phyloP scores from a whole-genome alignment of 2,329 filamentous ascomycete species.

The Venturia aucupariae region DNA sequence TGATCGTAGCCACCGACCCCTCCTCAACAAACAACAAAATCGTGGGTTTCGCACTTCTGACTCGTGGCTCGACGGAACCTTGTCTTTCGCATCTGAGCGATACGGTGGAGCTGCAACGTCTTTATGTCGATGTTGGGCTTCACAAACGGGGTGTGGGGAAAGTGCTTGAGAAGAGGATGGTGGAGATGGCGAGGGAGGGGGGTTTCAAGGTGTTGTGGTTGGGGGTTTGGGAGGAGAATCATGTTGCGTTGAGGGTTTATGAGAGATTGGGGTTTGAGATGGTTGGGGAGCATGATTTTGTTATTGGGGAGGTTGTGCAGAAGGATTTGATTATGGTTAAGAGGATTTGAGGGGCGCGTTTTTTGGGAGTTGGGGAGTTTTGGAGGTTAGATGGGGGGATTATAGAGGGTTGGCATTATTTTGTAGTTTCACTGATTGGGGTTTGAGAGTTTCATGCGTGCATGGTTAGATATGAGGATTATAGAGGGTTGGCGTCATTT shows the following conservation, averaged over 20 bases:
- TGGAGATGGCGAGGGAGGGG: slow-evolving; percentile 26
- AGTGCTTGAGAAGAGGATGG: slow-evolving; percentile 18
- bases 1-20: slow-evolving; percentile 4
- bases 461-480: too few relatives aligned
- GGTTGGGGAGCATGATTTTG: slow-evolving; percentile 36
- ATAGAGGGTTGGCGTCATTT: too few relatives aligned
- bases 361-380: not conserved
- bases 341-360: too few relatives aligned
- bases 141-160: slow-evolving; percentile 35
- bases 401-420: too few relatives aligned
- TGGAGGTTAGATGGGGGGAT: too few relatives aligned
- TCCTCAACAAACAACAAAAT: slow-evolving; percentile 18
- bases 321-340: slow-evolving; percentile 37
- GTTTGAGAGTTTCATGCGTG: too few relatives aligned
- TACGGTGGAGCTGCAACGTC: slow-evolving; percentile 34
- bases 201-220: slow-evolving; percentile 36
- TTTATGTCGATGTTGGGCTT: slow-evolving; percentile 31
- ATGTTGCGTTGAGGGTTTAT: slow-evolving; percentile 32
- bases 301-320: slow-evolving; percentile 33
- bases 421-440: too few relatives aligned
- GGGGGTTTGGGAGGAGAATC: slow-evolving; percentile 41
- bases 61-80: slow-evolving; percentile 29
- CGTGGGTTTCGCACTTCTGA: slow-evolving; percentile 36
- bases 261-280: slow-evolving; percentile 32
- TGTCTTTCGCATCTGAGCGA: slow-evolving; percentile 26